These are phyloP conservation scores for Setaria italica DNA, from an alignment of 202 grass and related monocot genomes.

Conservation along the genomic window DNA sequence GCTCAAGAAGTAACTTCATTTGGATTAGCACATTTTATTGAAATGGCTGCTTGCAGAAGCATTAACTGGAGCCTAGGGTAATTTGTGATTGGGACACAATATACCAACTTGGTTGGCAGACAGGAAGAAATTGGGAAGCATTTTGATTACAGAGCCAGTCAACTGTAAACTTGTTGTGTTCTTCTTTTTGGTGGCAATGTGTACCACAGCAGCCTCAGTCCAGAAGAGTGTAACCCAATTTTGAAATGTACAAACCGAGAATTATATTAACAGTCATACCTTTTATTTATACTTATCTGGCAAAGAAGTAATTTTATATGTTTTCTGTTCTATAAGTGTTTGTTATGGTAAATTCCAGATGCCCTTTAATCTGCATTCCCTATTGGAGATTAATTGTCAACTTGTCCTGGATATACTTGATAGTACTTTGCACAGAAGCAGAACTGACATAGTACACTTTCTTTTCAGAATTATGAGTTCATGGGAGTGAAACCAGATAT, in stretches of 20 bases:
- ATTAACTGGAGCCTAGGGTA: too few relatives aligned
- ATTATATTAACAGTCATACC: conserved; percentile 28
- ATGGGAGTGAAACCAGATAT: conserved; percentile 16
- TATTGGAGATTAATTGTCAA: conserved; percentile 20
- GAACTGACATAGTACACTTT: conserved; percentile 14
- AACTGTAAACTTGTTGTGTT: conserved; percentile 33
- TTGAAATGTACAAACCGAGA: conserved; percentile 40
- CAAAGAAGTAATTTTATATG: neutral
- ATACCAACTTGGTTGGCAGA: conserved; percentile 29
- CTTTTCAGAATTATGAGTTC: conserved; percentile 30
- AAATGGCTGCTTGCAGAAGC: conserved; percentile 21
- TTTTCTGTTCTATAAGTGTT: conserved; percentile 17
- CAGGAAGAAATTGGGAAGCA: conserved; percentile 31
- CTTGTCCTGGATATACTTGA: conserved; percentile 4
- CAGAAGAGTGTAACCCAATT: conserved; percentile 8
- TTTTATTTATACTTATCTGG: conserved; percentile 24
- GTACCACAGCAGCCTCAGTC: conserved; percentile 7
- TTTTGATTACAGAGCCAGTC: conserved; percentile 32
- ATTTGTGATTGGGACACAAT: too few relatives aligned
- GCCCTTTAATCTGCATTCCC: neutral
- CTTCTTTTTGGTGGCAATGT: conserved; percentile 13
- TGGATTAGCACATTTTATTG: conserved; percentile 26
- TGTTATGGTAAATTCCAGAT: conserved; percentile 16
- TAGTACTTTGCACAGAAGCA: conserved; percentile 33
- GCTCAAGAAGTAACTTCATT: conserved; percentile 54